Base-by-base conservation (phyloP, 805 yeast species). In the Starmerella stigmatis region DNA sequence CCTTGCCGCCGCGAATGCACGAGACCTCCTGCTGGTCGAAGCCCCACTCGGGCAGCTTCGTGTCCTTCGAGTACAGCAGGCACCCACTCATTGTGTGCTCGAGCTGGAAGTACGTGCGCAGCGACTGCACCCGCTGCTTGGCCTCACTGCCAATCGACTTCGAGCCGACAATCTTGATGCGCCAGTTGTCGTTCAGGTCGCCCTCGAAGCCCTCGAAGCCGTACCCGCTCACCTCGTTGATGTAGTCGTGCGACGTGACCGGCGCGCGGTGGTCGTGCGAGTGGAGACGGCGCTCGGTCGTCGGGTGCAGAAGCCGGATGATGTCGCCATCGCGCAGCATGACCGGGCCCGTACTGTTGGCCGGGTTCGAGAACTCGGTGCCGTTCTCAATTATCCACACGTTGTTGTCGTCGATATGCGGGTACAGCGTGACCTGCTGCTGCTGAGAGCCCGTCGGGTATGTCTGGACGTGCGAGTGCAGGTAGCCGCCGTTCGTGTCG, bases 191-290 rank as follows among this genome's bases (percentile, higher is more conserved):
- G 58, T 76, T 77, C 33, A 72, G 68, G 53, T 82, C 82, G 15
- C 85, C 92, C 2, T 65, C 64, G 57, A 75, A 75, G 1, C 77
- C 74, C 6, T 69, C 62, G 61, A 73, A 74, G 4, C 89, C 92
- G 46, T 76, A 67, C 51, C 85, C 77, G 22, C 84, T 73, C 1
- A 86, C 94, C 62, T 86, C 94, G 52, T 73, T 74, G 58, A 86
- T 80, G 63, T 89, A 88, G 46, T 92, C 97, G 57, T 85, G 92
- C 59, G 85, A 94, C 9, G 89, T 75, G 22, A 86, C 75, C 9
- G 95, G 96, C 3, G 97, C 96, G 49, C 88, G 76, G 41, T 73
- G 67, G 49, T 83, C 82, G 51, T 72, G 77, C 19, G 86, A 81
- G 52, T 78, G 78, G 43, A 92, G 64, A 37, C 82, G 75, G 50